Base-by-base conservation (phyloP, 2,329 filamentous ascomycete species). In the Alternaria gansuensis region DNA sequence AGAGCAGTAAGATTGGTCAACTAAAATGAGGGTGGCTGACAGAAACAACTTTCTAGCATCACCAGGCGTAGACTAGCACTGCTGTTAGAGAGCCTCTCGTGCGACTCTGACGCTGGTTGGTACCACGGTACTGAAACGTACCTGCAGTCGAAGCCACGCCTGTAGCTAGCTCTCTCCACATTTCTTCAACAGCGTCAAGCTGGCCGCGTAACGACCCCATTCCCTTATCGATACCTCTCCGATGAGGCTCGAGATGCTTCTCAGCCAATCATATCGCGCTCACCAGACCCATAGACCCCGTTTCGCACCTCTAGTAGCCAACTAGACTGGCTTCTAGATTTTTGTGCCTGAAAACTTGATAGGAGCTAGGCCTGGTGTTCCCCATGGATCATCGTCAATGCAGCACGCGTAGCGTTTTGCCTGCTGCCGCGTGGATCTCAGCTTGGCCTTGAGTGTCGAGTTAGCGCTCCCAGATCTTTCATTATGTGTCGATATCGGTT, bases 201-300 rank as follows among this genome's bases (percentile, higher is more conserved):
- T 68, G 64, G 71, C 72, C 72, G 72, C 72, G 74, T 75, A 70
- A 72, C 66, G 73, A 68, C 58, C 58, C 62, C 60, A 63, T 63
- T 56, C 51, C 56, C 53, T 58, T 59, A 60, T 68, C 60, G 64
- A 65, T 60, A 64, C 56, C 43, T 63, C 60, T 50, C 53, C 57
- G 59, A 49, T 39, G 51, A 51, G 56, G 33, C 59, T 57, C 60
- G 63, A 45, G 51, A 54, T 41, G 39, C 31, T 17, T 14, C 46
- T 26, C 52, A 37, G 53, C 71, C 72, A 74, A 73, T 75, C 48
- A 66, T 41, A 21, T 36, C 44, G 50, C 43, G 48, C 24, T 23
- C 21, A n/a, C 34, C 26, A 17, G 55, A 45, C 56, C 54, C 58
- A 51, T 56, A 50, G 54, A 40, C 44, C 66, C 58, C 51, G 29